These are phyloP conservation scores for Platanthera zijinensis DNA, from an alignment of 106 monocot species.

Conservation along the genomic window DNA sequence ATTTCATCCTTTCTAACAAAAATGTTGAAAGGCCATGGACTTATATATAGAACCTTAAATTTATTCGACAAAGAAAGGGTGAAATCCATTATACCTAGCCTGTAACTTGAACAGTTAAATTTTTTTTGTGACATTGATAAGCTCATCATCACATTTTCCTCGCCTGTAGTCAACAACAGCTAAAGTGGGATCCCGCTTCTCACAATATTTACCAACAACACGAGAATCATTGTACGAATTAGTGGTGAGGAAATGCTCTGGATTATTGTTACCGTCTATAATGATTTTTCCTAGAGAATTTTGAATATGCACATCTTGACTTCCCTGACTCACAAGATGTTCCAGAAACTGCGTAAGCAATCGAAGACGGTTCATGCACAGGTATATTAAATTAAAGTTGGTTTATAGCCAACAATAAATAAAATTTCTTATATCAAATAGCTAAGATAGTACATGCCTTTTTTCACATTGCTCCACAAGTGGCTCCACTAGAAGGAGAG, in stretches of 20 bases:
- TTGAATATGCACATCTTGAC: slow-evolving; percentile 99
- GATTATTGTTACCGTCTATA: slow-evolving; percentile 97
- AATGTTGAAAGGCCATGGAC: no score
- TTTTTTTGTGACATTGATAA: slow-evolving; percentile 91
- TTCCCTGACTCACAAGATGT: slow-evolving; percentile 96
- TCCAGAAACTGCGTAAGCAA: slow-evolving; percentile 91
- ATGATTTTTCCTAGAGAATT: slow-evolving; percentile 97
- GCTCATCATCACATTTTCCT: slow-evolving; percentile 97
- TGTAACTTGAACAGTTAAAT: slow-evolving; percentile 93
- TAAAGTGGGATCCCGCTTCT: slow-evolving; percentile 92
- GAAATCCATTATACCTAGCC: slow-evolving; percentile 49
- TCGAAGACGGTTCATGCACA: no score
- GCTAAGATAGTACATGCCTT: slow-evolving; percentile 30
- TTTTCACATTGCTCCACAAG: slow-evolving; percentile 98
- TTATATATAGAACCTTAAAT: no score
- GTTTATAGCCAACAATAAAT: no score
- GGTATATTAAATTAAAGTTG: no score
- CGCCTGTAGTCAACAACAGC: slow-evolving; percentile 96
- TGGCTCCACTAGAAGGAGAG: slow-evolving; percentile 94
- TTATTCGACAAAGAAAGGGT: background rate
- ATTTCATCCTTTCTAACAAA: no score
- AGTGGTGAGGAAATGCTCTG: slow-evolving; percentile 93
- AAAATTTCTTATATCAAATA: background rate
- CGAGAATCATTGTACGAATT: slow-evolving; percentile 98
- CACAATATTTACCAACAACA: slow-evolving; percentile 98